Evolutionary conservation across 495 filamentous ascomycete species (phyloP).

Genomic region (Xylaria sp.): DNA sequence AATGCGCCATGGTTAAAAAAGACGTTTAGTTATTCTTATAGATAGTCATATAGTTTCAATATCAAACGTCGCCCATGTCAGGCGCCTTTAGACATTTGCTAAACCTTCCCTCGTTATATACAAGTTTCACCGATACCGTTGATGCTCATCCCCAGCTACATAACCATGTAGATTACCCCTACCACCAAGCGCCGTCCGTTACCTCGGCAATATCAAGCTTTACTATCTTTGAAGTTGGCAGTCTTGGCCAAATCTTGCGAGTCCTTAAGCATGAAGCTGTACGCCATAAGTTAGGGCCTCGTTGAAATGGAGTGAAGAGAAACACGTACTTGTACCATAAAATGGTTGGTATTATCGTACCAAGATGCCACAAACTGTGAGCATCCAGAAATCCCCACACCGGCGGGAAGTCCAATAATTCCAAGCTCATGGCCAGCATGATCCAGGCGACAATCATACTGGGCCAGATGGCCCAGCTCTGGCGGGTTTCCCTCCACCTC

Average conservation of each 20-base stretch:
- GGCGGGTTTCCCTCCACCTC: constrained; percentile 71
- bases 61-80: not conserved
- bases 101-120: constrained; percentile 10
- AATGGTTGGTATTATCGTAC: constrained; percentile 85
- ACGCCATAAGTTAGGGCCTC: not conserved
- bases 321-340: constrained; percentile 93
- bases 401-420: constrained; percentile 92
- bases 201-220: constrained; percentile 29
- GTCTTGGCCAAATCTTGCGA: constrained; percentile 68
- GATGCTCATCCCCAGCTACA: not conserved
- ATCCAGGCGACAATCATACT: constrained; percentile 94
- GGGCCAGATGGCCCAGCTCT: constrained; percentile 88
- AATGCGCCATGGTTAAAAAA: not conserved
- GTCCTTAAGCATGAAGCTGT: constrained; percentile 80
- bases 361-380: constrained; percentile 94
- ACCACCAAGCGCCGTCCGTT: not conserved
- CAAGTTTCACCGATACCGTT: not conserved
- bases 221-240: constrained; percentile 45
- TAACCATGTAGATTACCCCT: not conserved
- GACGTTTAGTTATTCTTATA: not conserved
- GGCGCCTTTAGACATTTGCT: not conserved
- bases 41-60: not conserved
- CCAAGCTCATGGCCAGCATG: constrained; percentile 90
- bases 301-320: not conserved
- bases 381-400: constrained; percentile 85